Conservation (phyloP, 108 stramenopile species). For the Epipyxis sp. region DNA sequence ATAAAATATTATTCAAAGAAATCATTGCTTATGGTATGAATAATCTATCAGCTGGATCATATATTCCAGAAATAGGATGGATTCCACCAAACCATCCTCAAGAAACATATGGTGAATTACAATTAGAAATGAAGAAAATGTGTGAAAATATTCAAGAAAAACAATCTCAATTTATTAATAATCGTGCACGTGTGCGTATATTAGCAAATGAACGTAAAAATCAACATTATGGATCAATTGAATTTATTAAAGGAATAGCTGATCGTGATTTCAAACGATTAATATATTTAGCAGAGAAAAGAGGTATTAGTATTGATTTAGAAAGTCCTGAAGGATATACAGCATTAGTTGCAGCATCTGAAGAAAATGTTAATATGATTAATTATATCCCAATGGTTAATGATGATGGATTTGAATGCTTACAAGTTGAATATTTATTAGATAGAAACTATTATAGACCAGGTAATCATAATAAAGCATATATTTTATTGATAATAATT, state of each 20-base stretch:
- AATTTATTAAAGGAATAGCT: not conserved
- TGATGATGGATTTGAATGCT: not conserved
- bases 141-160: no score
- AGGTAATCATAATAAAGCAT: no score
- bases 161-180: not conserved
- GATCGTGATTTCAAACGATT: not conserved
- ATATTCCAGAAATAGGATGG: not conserved
- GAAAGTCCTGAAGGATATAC: constrained; percentile 17
- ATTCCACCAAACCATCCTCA: not conserved
- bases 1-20: constrained; percentile 1
- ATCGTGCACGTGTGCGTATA: not conserved
- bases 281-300: not conserved
- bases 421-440: constrained; percentile 12
- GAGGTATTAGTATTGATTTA: constrained; percentile 12
- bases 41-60: not conserved
- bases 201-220: not conserved
- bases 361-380: not conserved
- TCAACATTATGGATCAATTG: not conserved
- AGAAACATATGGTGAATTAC: constrained; percentile 19
- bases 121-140: not conserved
- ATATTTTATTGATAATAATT: no score
- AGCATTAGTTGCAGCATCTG: constrained; percentile 2
- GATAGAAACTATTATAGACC: constrained; percentile 2
- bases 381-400: constrained; percentile 11
- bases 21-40: constrained; percentile 5